Base-by-base conservation (phyloP, 1,284 basidiomycete species). In the Exobasidium cylindrosporum region DNA sequence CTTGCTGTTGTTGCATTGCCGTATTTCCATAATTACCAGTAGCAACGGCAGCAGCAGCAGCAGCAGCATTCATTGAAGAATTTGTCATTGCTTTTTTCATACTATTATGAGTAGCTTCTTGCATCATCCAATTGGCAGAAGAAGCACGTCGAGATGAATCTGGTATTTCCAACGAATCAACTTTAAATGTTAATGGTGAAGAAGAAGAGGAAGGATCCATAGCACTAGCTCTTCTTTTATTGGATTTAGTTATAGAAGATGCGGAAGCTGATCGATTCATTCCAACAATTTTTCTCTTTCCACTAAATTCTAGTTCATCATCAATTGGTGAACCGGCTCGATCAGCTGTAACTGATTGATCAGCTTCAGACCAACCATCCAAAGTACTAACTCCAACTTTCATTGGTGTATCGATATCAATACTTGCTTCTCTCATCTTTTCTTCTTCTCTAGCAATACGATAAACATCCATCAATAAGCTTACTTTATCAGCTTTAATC, bases 401-500 rank as follows among this genome's bases (percentile, higher is more conserved):
- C n/a, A 76, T 62, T 44, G 67, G 66, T 10, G 62, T 68, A 44
- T 71, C 61, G 2, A 29, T 49, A 24, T 65, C 71, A 3, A 46
- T 43, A 4, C 64, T 62, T 24, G 54, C 60, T 35, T 73, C 72
- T 17, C 74, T 60, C 11, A 78, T 59, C 55, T 65, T 66, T 57
- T 77, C 75, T 57, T 77, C 75, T 58, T 77, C 75, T 58, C 82
- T 67, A 71, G 82, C 84, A n/a, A 84, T 81, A 47, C 81, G 75
- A 73, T 84, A 84, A 24, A 85, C 80, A 64, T 84, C 83, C 53
- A 82, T 80, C 3, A 84, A 68, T 61, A 83, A 79, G 24, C 74
- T 76, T 54, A 83, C 79, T 62, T 82, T 82, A 35, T 82, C 81
- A 2, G 79, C 78, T 28, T 81, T 81, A 61, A 84, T 84, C 45